Conservation (phyloP, 208 protist species). For the Tritrichomonas foetus region DNA sequence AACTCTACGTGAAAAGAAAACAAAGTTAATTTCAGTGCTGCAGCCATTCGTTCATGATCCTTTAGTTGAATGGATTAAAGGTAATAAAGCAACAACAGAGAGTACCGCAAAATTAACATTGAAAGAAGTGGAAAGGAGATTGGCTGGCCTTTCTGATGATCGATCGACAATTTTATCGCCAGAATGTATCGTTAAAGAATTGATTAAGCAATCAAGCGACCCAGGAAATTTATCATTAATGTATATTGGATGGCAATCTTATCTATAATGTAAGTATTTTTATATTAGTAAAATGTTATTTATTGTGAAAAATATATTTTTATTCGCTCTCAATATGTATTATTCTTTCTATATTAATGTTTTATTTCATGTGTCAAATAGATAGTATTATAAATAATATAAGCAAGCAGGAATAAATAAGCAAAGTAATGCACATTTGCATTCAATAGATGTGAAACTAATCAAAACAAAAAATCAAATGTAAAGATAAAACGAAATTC, state of each 20-base stretch:
- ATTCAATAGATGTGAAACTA: no score
- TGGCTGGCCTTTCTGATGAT: background rate
- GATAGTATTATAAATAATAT: no score
- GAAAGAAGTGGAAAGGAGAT: background rate
- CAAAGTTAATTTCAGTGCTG: background rate
- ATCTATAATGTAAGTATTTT: constrained; percentile 31
- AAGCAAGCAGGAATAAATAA: no score
- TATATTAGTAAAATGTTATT: background rate
- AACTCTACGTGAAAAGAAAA: background rate
- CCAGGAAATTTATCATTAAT: constrained; percentile 54
- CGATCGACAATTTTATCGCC: background rate
- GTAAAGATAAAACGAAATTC: no score
- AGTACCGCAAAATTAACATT: background rate
- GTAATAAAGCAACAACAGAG: background rate
- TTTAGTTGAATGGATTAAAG: background rate
- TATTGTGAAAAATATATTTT: no score
- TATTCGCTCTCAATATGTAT: no score
- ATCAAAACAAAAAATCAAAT: no score
- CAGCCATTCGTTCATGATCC: constrained; percentile 21
- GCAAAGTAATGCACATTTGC: no score
- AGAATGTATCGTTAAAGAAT: background rate
- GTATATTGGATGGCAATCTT: constrained; percentile 61
- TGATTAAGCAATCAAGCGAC: constrained; percentile 58
- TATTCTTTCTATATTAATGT: no score
- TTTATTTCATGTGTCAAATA: no score